Evolutionary conservation across 2,329 filamentous ascomycete species (phyloP).

Genomic region (Neurospora sp.): DNA sequence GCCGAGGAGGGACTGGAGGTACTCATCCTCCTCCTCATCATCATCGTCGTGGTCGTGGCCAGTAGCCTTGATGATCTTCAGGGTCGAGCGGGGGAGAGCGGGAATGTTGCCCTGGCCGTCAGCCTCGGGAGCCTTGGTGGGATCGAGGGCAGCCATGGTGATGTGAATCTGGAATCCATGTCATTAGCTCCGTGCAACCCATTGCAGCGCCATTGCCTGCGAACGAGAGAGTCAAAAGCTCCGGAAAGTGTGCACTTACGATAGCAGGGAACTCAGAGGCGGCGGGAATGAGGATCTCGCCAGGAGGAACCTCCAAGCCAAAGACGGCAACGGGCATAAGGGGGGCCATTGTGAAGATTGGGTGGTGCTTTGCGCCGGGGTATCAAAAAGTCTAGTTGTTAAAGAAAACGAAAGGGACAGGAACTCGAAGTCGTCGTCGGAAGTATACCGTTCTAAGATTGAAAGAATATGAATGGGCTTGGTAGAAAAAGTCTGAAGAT

Average conservation of each 20-base stretch:
- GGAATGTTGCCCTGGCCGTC: conserved; percentile 53
- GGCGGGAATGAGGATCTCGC: conserved; percentile 72
- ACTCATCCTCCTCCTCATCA: conserved; percentile 58
- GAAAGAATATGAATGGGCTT: conserved; percentile 2
- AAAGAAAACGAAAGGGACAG: not conserved
- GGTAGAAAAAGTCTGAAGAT: conserved; percentile 1
- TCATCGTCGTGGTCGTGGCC: conserved; percentile 46
- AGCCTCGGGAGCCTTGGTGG: conserved; percentile 61
- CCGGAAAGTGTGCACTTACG: conserved; percentile 43
- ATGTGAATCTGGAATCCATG: conserved; percentile 65
- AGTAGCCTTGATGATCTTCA: conserved; percentile 79
- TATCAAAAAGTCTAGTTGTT: conserved; percentile 1
- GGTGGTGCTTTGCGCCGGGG: not conserved
- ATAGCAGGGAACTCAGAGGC: conserved; percentile 70
- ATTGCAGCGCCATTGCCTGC: conserved; percentile 7
- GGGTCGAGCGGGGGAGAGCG: conserved; percentile 63
- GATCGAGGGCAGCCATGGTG: conserved; percentile 97
- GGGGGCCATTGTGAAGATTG: conserved; percentile 39
- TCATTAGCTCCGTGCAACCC: not conserved
- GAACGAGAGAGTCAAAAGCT: not conserved
- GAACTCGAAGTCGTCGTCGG: not conserved
- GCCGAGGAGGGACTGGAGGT: conserved; percentile 45
- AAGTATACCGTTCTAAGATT: not conserved
- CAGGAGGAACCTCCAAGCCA: conserved; percentile 81
- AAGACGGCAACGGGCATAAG: conserved; percentile 67